Conservation (phyloP, 148 eudicot genomes). For the Silene latifolia region DNA sequence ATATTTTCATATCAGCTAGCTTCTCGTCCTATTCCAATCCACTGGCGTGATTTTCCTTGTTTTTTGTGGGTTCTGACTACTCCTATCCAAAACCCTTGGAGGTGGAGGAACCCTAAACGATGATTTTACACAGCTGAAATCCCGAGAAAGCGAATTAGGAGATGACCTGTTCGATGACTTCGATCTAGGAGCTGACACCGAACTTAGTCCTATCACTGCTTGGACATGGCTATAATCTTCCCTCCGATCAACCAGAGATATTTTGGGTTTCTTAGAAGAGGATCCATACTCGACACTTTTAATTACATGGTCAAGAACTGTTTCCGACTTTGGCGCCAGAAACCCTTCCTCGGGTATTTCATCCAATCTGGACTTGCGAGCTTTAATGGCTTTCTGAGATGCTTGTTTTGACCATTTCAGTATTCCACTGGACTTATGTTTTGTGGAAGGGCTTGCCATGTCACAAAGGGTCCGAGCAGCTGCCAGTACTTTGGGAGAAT, state of each 20-base stretch:
- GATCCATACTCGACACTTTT: conserved; percentile 30
- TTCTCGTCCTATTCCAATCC: conserved; percentile 47
- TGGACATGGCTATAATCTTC: conserved; percentile 33
- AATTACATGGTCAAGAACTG: conserved; percentile 14
- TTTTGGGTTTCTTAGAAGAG: conserved; percentile 54
- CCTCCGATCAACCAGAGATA: conserved; percentile 36
- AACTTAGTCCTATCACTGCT: conserved; percentile 32
- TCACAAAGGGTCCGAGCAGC: conserved; percentile 79
- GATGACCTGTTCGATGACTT: conserved; percentile 38
- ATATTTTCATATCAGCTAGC: conserved; percentile 27
- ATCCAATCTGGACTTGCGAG: conserved; percentile 52
- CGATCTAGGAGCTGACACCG: conserved; percentile 58
- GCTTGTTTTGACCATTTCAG: conserved; percentile 58
- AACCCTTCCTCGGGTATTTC: conserved; percentile 38
- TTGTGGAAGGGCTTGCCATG: conserved; percentile 40
- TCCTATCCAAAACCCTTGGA: conserved; percentile 45
- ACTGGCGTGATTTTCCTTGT: conserved; percentile 40
- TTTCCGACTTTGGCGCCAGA: conserved; percentile 33
- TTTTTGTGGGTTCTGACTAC: conserved; percentile 46
- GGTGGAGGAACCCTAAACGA: conserved; percentile 42
- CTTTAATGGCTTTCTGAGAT: conserved; percentile 60
- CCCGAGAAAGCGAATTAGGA: conserved; percentile 33
- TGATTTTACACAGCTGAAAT: conserved; percentile 32
- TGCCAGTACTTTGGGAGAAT: conserved; percentile 46
- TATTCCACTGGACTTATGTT: conserved; percentile 32